Evolutionary conservation across 2,329 filamentous ascomycete genomes (phyloP).

Genomic region (Penicillium vulpinum): DNA sequence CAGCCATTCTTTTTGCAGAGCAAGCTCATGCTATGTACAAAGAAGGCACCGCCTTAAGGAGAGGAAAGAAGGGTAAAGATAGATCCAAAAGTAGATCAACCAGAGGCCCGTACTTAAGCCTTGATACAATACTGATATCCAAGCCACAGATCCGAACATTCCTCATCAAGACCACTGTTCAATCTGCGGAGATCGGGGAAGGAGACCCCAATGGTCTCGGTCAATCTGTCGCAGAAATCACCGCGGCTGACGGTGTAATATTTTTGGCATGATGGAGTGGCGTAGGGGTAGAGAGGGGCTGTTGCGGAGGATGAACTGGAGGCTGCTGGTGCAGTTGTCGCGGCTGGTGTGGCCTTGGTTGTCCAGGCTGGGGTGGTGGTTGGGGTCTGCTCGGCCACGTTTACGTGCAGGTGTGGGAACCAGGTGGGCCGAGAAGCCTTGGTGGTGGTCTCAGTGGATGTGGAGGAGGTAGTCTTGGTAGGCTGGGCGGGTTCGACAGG

Average conservation of each 20-base stretch:
- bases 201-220: conserved; percentile 20
- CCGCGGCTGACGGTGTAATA: conserved; percentile 23
- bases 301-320: conserved; percentile 10
- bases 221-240: conserved; percentile 30
- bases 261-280: conserved; percentile 22
- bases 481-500: background rate
- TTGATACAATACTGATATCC: conserved; percentile 34
- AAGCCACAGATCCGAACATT: conserved; percentile 33
- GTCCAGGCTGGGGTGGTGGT: conserved; percentile 7
- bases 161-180: conserved; percentile 30
- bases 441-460: background rate
- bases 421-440: background rate
- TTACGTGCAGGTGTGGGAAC: background rate
- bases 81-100: background rate
- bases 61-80: conserved; percentile 6
- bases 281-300: conserved; percentile 25
- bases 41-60: conserved; percentile 11
- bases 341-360: conserved; percentile 5
- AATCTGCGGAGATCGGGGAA: conserved; percentile 22
- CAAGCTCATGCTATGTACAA: conserved; percentile 13
- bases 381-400: background rate
- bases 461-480: conserved; percentile 15
- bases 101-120: conserved; percentile 12
- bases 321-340: conserved; percentile 1
- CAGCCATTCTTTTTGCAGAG: conserved; percentile 3